Percentiles rank a stretch among this genome's conserved stretches.
Conservation (phyloP, 805 yeast species). For the Metschnikowia reukaufii region DNA sequence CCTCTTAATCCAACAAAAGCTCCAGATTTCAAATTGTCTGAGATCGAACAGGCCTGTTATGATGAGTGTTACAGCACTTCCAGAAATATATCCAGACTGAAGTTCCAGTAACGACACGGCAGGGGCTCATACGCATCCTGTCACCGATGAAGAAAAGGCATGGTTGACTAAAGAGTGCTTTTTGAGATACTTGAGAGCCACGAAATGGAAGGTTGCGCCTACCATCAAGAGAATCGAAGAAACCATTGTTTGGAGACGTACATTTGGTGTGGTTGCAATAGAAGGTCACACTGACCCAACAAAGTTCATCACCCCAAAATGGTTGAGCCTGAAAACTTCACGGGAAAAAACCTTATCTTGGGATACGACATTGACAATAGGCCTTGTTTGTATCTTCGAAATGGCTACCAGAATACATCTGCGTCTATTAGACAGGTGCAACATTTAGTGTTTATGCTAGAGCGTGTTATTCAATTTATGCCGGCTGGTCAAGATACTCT, state of each 20-base stretch:
- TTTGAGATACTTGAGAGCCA: slow-evolving; percentile 50
- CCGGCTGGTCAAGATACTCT: slow-evolving; percentile 60
- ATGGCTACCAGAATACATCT: slow-evolving; percentile 56
- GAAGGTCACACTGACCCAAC: slow-evolving; percentile 29
- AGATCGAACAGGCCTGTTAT: slow-evolving; percentile 34
- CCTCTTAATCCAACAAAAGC: slow-evolving; percentile 37
- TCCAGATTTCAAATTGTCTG: slow-evolving; percentile 30
- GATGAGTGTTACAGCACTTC: slow-evolving; percentile 31
- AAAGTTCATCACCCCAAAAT: slow-evolving; percentile 38
- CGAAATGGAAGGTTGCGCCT: slow-evolving; percentile 47
- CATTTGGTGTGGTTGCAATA: slow-evolving; percentile 44
- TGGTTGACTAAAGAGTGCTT: slow-evolving; percentile 56
- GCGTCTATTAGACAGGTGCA: slow-evolving; percentile 54
- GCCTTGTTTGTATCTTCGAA: slow-evolving; percentile 52
- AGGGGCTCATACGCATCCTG: slow-evolving; percentile 26
- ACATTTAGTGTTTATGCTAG: slow-evolving; percentile 58
- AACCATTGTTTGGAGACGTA: slow-evolving; percentile 56
- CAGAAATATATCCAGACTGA: slow-evolving; percentile 25
- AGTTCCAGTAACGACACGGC: slow-evolving; percentile 30
- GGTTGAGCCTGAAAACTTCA: slow-evolving; percentile 48
- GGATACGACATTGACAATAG: slow-evolving; percentile 56
- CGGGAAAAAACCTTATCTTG: slow-evolving; percentile 54
- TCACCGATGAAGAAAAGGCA: slow-evolving; percentile 37
- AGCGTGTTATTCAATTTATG: slow-evolving; percentile 50
- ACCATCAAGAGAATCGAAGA: slow-evolving; percentile 47